phyloP scores from a whole-genome alignment of 192 early-diverging fungal species.

The Gigaspora rosea region DNA sequence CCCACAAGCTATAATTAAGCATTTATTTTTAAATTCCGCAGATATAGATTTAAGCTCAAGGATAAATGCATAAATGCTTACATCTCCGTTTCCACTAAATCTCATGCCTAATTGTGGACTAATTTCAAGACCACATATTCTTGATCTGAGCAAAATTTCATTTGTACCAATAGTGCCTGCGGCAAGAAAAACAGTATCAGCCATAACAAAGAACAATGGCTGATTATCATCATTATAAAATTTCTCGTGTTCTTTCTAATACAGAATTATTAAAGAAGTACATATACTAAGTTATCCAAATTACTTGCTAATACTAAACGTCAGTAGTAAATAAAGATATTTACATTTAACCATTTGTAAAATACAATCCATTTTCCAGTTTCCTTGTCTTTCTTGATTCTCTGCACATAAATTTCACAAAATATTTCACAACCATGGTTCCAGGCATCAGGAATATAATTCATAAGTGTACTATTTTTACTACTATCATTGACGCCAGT shows the following conservation, averaged over 20 bases:
- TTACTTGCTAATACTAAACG: too few species aligned
- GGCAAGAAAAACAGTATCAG: slow-evolving; percentile 45
- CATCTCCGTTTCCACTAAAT: slow-evolving; percentile 52
- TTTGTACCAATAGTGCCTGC: slow-evolving; percentile 48
- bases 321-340: neutral
- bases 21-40: too few species aligned
- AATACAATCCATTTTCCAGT: slow-evolving; percentile 41
- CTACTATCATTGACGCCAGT: slow-evolving; percentile 51
- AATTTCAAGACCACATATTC: slow-evolving; percentile 37
- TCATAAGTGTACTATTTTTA: slow-evolving; percentile 51
- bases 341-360: slow-evolving; percentile 47
- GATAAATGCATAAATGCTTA: slow-evolving; percentile 30
- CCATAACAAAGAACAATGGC: slow-evolving; percentile 46
- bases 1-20: slow-evolving; percentile 11
- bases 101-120: slow-evolving; percentile 44
- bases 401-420: slow-evolving; percentile 37
- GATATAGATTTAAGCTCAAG: too few species aligned
- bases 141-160: slow-evolving; percentile 47
- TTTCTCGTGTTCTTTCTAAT: neutral
- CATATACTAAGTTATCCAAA: too few species aligned
- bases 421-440: slow-evolving; percentile 55
- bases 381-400: slow-evolving; percentile 38
- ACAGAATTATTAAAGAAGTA: too few species aligned
- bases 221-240: neutral
- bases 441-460: slow-evolving; percentile 54